Base-by-base conservation (phyloP, 169 alveolate species). In the Eimeria sp. region DNA sequence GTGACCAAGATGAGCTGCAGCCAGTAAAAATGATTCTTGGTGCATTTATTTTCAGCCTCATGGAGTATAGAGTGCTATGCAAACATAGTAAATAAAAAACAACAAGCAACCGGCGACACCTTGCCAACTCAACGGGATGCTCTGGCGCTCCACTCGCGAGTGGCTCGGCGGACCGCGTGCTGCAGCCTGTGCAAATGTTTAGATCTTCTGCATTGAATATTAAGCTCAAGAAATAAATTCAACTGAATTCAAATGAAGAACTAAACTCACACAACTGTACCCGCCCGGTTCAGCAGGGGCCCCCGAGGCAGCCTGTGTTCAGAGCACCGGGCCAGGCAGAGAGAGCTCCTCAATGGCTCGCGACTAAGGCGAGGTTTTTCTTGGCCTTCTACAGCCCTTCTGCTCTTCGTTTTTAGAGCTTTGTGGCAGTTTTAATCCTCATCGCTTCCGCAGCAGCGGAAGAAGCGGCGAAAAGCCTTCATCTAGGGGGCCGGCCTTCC, bases 301-400 rank as follows among this genome's bases (percentile, higher is more conserved):
- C 93, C 82, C 71, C 58, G 71, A 85, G 93, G 93, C 93, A 37
- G 93, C 64, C 88, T 27, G 88, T n/a, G 88, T 13, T 72, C 82
- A 78, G 88, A 52, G 93, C 93, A 62, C 62, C 93, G 76, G 80
- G 93, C 80, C 93, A 85, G 80, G 60, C 93, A 43, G 30, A 14
- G 30, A 46, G 93, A 58, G 90, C 90, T 83, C 90, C 68, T 85
- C 62, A 52, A 52, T 40, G 62, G 83, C 82, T 58, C 78, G n/a
- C 40, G 66, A 54, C 58, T 37, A 85, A 52, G 23, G 46, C 30
- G 30, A 49, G 93, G 60, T 33, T 30, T 23, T 33, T 4, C 74
- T 4, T 58, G 90, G 82, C n/a, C 62, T 64, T 85, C 56, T 40
- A 40, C 6, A 58, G 80, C 25, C 64, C 93, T 85, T 85, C 83